Conservation (phyloP, 2,329 filamentous ascomycete species). For the Polytolypa hystricis region DNA sequence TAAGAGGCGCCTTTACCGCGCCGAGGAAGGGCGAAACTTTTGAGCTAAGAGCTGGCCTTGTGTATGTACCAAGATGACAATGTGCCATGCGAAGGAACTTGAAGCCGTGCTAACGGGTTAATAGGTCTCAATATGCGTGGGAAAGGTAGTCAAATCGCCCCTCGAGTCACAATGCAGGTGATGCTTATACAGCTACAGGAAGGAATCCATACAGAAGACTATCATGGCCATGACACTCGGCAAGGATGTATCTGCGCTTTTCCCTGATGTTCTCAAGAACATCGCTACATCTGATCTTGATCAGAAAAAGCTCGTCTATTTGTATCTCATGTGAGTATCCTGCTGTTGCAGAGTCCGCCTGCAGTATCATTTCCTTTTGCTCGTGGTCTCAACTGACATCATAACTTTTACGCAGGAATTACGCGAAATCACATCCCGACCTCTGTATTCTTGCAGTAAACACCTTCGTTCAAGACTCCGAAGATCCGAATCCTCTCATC, state of each 20-base stretch:
- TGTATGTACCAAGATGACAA: constrained; percentile 33
- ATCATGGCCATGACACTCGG: constrained; percentile 99
- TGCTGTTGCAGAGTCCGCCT: background rate
- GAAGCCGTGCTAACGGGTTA: constrained; percentile 22
- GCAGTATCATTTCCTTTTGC: background rate
- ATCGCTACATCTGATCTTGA: constrained; percentile 91
- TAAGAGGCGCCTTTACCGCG: constrained; percentile 83
- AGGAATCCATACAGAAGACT: constrained; percentile 98
- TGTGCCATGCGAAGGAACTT: background rate
- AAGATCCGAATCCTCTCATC: constrained; percentile 94
- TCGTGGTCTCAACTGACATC: background rate
- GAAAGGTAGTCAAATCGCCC: constrained; percentile 50
- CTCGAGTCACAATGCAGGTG: constrained; percentile 1
- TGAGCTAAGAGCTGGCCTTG: constrained; percentile 86
- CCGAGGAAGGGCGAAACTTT: constrained; percentile 97
- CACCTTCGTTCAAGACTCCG: constrained; percentile 96
- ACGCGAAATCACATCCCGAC: constrained; percentile 97
- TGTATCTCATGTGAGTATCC: constrained; percentile 76
- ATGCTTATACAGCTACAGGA: constrained; percentile 42
- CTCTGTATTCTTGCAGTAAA: constrained; percentile 98
- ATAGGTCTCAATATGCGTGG: constrained; percentile 92
- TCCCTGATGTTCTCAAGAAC: constrained; percentile 97
- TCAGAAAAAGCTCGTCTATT: constrained; percentile 98
- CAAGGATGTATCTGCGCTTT: constrained; percentile 94
- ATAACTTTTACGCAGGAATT: constrained; percentile 58